Percentiles rank a stretch among this genome's conserved stretches.
Conservation (phyloP, 441 rosid species). For the Mallotus repandus region DNA sequence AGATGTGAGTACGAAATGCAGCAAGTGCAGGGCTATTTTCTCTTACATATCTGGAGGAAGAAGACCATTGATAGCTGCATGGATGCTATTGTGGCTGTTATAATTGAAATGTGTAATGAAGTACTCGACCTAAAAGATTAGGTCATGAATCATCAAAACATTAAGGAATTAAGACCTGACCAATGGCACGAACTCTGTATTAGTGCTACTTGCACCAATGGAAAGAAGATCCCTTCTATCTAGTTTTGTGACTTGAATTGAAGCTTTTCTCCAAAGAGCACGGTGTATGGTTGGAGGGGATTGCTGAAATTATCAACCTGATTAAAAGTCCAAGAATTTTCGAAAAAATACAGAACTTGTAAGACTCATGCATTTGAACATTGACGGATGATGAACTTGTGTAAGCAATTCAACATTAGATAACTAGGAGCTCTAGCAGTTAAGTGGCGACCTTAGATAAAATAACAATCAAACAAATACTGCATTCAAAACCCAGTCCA, state of each 20-base stretch:
- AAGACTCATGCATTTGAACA: no score
- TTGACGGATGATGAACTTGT: no score
- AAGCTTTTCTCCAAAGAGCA: conserved; percentile 63
- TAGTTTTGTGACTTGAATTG: conserved; percentile 61
- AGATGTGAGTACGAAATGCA: conserved; percentile 82
- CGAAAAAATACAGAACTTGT: no score
- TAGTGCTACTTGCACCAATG: conserved; percentile 88
- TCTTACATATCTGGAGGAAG: conserved; percentile 80
- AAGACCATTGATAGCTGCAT: conserved; percentile 75
- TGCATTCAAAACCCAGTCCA: no score
- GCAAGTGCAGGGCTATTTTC: conserved; percentile 70
- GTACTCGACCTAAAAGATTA: conserved; percentile 71
- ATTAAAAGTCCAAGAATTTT: no score
- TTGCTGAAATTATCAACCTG: conserved; percentile 89
- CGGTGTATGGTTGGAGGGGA: conserved; percentile 80
- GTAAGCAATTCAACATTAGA: no score
- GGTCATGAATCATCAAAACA: neutral
- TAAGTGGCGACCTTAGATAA: no score
- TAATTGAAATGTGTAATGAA: conserved; percentile 82
- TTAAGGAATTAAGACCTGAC: conserved; percentile 59
- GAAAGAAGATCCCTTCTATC: conserved; percentile 58
- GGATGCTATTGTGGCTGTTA: conserved; percentile 56
- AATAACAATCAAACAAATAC: no score
- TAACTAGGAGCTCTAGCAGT: no score
- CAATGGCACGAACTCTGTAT: conserved; percentile 92